These are phyloP conservation scores for Trichoderma gamsii DNA, from an alignment of 495 filamentous ascomycete genomes.

Conservation along the genomic window DNA sequence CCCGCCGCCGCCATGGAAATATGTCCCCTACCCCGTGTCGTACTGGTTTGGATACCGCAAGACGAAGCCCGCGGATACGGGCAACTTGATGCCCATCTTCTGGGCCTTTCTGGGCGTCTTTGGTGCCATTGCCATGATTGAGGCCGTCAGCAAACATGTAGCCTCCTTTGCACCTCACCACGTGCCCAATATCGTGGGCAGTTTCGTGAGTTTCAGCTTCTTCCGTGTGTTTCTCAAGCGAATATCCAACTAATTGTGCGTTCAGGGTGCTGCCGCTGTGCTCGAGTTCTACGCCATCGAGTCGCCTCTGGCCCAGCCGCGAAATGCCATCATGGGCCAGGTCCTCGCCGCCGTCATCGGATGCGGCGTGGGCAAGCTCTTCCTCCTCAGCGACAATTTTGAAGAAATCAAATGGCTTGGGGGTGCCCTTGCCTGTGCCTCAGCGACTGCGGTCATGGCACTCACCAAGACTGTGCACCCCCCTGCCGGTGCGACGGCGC, in stretches of 20 bases:
- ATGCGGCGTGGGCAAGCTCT: constrained; percentile 63
- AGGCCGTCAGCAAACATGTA: constrained; percentile 35
- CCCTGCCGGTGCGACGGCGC: constrained; percentile 80
- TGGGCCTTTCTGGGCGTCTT: constrained; percentile 54
- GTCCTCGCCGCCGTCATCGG: constrained; percentile 61
- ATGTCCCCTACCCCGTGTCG: constrained; percentile 40
- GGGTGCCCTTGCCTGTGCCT: constrained; percentile 62
- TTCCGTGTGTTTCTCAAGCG: neutral
- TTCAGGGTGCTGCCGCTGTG: constrained; percentile 63
- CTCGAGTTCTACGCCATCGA: constrained; percentile 60
- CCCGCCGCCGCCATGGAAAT: constrained; percentile 42
- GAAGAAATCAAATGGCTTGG: constrained; percentile 57
- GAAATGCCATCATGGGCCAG: constrained; percentile 65
- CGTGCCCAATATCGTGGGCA: constrained; percentile 46
- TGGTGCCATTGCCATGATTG: constrained; percentile 41
- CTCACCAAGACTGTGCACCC: constrained; percentile 78
- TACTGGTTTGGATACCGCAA: constrained; percentile 49
- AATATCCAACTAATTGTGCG: neutral
- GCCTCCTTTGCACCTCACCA: constrained; percentile 30
- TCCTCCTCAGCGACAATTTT: constrained; percentile 52
- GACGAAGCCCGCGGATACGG: constrained; percentile 27
- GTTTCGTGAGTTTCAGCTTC: constrained; percentile 37
- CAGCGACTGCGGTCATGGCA: constrained; percentile 65
- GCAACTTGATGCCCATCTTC: constrained; percentile 45
- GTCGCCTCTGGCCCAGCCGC: constrained; percentile 71